These are phyloP conservation scores for Moniliophthora roreri DNA, from an alignment of 1,284 basidiomycete species.

Conservation along the genomic window DNA sequence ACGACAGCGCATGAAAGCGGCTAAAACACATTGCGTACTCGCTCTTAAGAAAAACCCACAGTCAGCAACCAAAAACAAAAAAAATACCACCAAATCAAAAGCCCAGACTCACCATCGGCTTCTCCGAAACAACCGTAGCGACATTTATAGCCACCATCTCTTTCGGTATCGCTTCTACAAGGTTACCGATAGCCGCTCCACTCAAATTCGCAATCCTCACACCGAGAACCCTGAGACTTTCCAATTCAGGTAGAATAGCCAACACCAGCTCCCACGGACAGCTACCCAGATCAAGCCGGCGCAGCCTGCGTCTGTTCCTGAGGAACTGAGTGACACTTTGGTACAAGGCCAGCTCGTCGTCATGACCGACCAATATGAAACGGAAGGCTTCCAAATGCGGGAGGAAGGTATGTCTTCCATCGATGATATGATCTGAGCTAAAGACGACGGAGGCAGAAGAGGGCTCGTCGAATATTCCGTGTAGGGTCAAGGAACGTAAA, in stretches of 20 bases:
- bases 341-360: slow-evolving; percentile 53
- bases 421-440: slow-evolving; percentile 57
- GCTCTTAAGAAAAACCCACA: slow-evolving; percentile 33
- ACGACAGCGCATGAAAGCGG: slow-evolving; percentile 47
- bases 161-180: slow-evolving; percentile 45
- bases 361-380: slow-evolving; percentile 61
- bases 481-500: slow-evolving; percentile 58
- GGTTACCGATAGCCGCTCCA: slow-evolving; percentile 32
- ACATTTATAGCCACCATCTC: slow-evolving; percentile 55
- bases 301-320: slow-evolving; percentile 41
- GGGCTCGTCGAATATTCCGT: slow-evolving; percentile 63
- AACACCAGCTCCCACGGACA: slow-evolving; percentile 64
- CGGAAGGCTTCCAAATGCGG: slow-evolving; percentile 61
- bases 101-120: slow-evolving; percentile 42
- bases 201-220: slow-evolving; percentile 53
- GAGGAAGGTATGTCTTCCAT: slow-evolving; percentile 56
- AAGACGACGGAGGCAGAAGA: slow-evolving; percentile 60
- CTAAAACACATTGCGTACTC: slow-evolving; percentile 48
- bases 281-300: slow-evolving; percentile 57
- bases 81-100: not conserved
- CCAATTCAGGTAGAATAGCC: slow-evolving; percentile 47
- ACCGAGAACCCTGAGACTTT: slow-evolving; percentile 50
- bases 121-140: slow-evolving; percentile 46
- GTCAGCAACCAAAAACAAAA: not conserved
- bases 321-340: slow-evolving; percentile 55